Evolutionary conservation across 2,329 filamentous ascomycete species (phyloP).

Genomic region (Fusarium denticulatum): DNA sequence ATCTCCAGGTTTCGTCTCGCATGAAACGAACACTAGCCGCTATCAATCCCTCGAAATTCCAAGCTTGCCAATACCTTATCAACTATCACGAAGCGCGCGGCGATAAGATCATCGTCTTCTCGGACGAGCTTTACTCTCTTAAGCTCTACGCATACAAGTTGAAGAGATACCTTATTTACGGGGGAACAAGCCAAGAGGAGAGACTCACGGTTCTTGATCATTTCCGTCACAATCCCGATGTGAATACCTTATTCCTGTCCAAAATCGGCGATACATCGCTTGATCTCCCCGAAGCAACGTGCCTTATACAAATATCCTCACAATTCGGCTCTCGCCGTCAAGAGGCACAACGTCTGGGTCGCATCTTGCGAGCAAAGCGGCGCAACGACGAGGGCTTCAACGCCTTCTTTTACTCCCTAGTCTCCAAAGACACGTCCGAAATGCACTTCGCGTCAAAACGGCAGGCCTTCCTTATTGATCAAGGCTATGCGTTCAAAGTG

Average conservation of each 20-base stretch:
- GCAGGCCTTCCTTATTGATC: slow-evolving; percentile 96
- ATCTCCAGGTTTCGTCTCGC: slow-evolving; percentile 73
- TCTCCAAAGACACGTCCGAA: slow-evolving; percentile 96
- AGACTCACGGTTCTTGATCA: slow-evolving; percentile 89
- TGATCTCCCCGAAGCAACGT: slow-evolving; percentile 94
- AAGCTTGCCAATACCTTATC: slow-evolving; percentile 97
- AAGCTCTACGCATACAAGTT: slow-evolving; percentile 85
- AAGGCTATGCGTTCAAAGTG: slow-evolving; percentile 98
- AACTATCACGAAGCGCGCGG: slow-evolving; percentile 94
- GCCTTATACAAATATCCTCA: slow-evolving; percentile 95
- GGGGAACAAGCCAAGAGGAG: slow-evolving; percentile 85
- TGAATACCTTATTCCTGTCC: slow-evolving; percentile 93
- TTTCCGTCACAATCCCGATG: slow-evolving; percentile 89
- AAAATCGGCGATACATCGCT: slow-evolving; percentile 98
- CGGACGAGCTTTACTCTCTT: slow-evolving; percentile 95
- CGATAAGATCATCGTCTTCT: slow-evolving; percentile 98
- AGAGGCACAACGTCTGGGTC: slow-evolving; percentile 91
- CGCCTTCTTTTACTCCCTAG: slow-evolving; percentile 97
- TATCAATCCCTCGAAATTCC: slow-evolving; percentile 98
- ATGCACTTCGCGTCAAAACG: slow-evolving; percentile 98
- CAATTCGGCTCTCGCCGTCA: slow-evolving; percentile 97
- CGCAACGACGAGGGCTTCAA: slow-evolving; percentile 99
- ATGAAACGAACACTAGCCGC: slow-evolving; percentile 74
- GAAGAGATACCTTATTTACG: slow-evolving; percentile 87
- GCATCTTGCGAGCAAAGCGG: slow-evolving; percentile 93